Evolutionary conservation across 768 basidiomycete genomes (phyloP).

Genomic region (Hygrophoropsis aurantiaca): DNA sequence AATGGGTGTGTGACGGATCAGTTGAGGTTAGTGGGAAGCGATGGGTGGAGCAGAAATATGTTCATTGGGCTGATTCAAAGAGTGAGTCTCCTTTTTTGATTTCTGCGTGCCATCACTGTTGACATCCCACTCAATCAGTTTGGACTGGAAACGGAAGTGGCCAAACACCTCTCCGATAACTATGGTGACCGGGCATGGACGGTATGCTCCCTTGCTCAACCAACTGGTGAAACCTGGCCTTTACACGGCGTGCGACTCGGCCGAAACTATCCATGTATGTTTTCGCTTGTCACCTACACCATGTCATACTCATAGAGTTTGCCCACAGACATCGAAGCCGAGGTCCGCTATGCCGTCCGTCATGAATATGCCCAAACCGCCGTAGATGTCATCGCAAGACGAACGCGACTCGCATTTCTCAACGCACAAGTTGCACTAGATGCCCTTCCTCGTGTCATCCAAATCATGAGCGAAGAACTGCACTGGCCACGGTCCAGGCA

Average conservation of each 20-base stretch:
- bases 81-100: constrained; percentile 40
- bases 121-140: constrained; percentile 47
- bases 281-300: not conserved
- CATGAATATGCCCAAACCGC: constrained; percentile 94
- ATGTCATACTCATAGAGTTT: not conserved
- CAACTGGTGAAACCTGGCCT: constrained; percentile 83
- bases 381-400: constrained; percentile 88
- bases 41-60: constrained; percentile 95
- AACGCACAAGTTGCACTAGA: constrained; percentile 84
- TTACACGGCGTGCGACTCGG: constrained; percentile 76
- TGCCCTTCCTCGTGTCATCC: constrained; percentile 83
- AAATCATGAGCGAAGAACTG: constrained; percentile 87
- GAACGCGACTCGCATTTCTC: constrained; percentile 92
- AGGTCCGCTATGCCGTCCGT: constrained; percentile 84
- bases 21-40: constrained; percentile 84
- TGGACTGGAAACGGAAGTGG: constrained; percentile 88
- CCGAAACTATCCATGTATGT: constrained; percentile 73
- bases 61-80: constrained; percentile 94
- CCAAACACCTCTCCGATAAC: constrained; percentile 87
- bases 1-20: constrained; percentile 76
- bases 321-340: constrained; percentile 78
- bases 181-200: constrained; percentile 98
- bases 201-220: constrained; percentile 76
- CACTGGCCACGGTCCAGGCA: constrained; percentile 68
- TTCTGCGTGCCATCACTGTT: not conserved